Evolutionary conservation across 306 rosid genomes (phyloP), one percentile per base, ranked within the genome.

Genomic region (Cucumis hystrix): DNA sequence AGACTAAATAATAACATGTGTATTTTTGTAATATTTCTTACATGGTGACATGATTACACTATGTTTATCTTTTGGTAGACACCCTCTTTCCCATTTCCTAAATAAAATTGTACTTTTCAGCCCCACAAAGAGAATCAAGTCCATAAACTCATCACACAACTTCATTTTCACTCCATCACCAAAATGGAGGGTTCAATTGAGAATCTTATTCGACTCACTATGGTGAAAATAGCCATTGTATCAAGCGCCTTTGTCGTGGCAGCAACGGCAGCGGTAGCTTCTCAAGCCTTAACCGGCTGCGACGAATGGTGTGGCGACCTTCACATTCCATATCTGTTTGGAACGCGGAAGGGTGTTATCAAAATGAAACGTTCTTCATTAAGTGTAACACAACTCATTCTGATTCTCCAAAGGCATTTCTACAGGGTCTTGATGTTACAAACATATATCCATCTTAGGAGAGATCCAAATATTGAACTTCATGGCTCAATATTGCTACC

Each of bases 271-370:
- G 6, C 40, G 40, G 35, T n/a, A 60, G 65, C 40, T 12, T 55
- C 51, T 37, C 56, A 28, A 75, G 64, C 85, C 35, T 41, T 37
- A 17, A 74, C 62, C 39, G 83, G 80, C 14, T 83, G 86, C 78
- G 56, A 2, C 0, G 30, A 23, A 28, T 30, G 56, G 4, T 87
- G 90, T 23, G 94, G 90, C 16, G n/a, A 59, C 8, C 5, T 89
- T 2, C 7, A 40, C 7, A 79, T 90, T 66, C 88, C 88, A 28
- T 90, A 84, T 63, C 95, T 90, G 8, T 90, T 87, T 28, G 88
- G 95, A 2, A 45, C 30, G 10, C 49, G 30, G 0, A 6, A 1
- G 23, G 11, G 8, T 86, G 89, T 62, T 83, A 21, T 69, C 63
- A 77, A 1, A 18, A 80, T 1, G 0, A 1, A 0, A 5, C 1